Evolutionary conservation across 2,329 filamentous ascomycete species (phyloP).

Genomic region (Fusarium sp.): DNA sequence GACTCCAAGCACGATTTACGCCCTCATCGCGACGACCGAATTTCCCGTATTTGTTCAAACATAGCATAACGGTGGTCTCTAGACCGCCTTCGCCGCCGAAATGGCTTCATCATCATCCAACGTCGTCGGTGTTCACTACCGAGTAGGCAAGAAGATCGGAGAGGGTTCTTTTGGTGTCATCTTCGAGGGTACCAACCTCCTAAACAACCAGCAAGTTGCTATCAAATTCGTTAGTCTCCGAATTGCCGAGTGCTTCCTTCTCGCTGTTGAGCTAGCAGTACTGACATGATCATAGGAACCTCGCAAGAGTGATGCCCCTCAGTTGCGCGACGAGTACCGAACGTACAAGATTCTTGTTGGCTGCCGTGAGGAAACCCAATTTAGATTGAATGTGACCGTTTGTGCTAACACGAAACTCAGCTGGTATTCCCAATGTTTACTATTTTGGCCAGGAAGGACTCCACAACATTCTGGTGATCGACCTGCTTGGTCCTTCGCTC

Average conservation of each 20-base stretch:
- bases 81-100: slow-evolving; percentile 48
- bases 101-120: slow-evolving; percentile 95
- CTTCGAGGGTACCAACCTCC: slow-evolving; percentile 96
- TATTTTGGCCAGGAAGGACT: slow-evolving; percentile 99
- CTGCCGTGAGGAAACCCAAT: slow-evolving; percentile 78
- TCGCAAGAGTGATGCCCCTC: slow-evolving; percentile 96
- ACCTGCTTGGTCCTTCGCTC: slow-evolving; percentile 91
- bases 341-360: slow-evolving; percentile 99
- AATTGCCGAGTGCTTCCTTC: neutral
- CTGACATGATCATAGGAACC: slow-evolving; percentile 76
- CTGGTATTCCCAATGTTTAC: slow-evolving; percentile 98
- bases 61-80: slow-evolving; percentile 40
- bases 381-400: slow-evolving; percentile 46
- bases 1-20: slow-evolving; percentile 24
- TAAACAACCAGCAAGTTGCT: slow-evolving; percentile 99
- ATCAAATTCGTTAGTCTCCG: slow-evolving; percentile 89
- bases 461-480: slow-evolving; percentile 98
- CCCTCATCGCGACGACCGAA: slow-evolving; percentile 18
- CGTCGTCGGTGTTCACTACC: slow-evolving; percentile 98
- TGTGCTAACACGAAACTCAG: slow-evolving; percentile 60
- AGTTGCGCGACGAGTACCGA: slow-evolving; percentile 96
- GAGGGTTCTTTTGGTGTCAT: slow-evolving; percentile 99
- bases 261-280: neutral
- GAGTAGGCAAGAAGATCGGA: slow-evolving; percentile 99
- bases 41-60: slow-evolving; percentile 26